phyloP scores from a whole-genome alignment of 1,139 yeast genomes.

The Blastobotrys indianensis region DNA sequence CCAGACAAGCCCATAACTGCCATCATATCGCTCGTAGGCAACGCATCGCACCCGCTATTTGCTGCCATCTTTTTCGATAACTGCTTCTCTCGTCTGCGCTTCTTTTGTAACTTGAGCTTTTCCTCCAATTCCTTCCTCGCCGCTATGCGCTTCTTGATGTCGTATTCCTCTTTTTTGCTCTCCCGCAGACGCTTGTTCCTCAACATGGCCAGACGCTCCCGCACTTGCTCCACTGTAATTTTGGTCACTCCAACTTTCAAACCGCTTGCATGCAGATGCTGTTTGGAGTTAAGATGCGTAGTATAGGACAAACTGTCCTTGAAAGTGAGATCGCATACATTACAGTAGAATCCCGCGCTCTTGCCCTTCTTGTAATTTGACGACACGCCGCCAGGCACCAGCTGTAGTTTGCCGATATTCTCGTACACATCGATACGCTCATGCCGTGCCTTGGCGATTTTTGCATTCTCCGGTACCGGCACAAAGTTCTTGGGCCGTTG shows the following conservation, averaged over 20 bases:
- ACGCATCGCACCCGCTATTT: slow-evolving; percentile 10
- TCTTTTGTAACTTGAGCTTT: slow-evolving; percentile 22
- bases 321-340: slow-evolving; percentile 69
- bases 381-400: slow-evolving; percentile 42
- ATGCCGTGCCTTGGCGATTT: slow-evolving; percentile 28
- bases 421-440: slow-evolving; percentile 36
- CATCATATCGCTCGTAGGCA: slow-evolving; percentile 33
- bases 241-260: slow-evolving; percentile 28
- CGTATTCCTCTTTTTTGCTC: slow-evolving; percentile 38
- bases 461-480: slow-evolving; percentile 17
- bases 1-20: slow-evolving; percentile 54
- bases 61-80: slow-evolving; percentile 13
- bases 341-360: slow-evolving; percentile 79
- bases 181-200: slow-evolving; percentile 30
- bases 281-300: slow-evolving; percentile 72
- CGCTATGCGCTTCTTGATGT: slow-evolving; percentile 43
- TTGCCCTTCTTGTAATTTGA: slow-evolving; percentile 47
- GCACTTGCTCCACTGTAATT: slow-evolving; percentile 36
- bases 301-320: slow-evolving; percentile 75
- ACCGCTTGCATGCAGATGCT: slow-evolving; percentile 34
- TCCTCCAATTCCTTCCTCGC: slow-evolving; percentile 41
- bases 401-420: slow-evolving; percentile 41
- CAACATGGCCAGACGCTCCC: slow-evolving; percentile 30
- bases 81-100: slow-evolving; percentile 24
- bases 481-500: slow-evolving; percentile 36